Evolutionary conservation across 768 basidiomycete species (phyloP).

Genomic region (Boletus edulis): DNA sequence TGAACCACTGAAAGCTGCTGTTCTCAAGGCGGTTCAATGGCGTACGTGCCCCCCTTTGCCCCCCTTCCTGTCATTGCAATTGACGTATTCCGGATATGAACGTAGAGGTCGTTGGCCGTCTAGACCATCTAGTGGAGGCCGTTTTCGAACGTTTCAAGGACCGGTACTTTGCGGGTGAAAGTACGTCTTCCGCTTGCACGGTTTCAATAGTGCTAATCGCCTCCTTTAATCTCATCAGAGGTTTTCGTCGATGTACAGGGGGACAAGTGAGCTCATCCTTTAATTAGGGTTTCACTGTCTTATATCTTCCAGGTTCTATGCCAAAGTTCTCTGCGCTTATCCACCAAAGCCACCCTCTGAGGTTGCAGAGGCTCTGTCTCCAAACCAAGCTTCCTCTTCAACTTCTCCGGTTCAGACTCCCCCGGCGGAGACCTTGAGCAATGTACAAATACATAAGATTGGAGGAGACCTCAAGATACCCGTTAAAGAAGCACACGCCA

Average conservation of each 20-base stretch:
- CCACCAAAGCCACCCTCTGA: slow-evolving; percentile 57
- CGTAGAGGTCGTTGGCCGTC: slow-evolving; percentile 92
- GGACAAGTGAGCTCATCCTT: slow-evolving; percentile 62
- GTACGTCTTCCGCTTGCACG: slow-evolving; percentile 46
- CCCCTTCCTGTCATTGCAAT: slow-evolving; percentile 10
- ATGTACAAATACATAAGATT: slow-evolving; percentile 60
- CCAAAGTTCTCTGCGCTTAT: slow-evolving; percentile 74
- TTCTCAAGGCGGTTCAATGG: slow-evolving; percentile 94
- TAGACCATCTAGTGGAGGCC: slow-evolving; percentile 93
- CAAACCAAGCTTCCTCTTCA: slow-evolving; percentile 37
- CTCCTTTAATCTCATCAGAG: slow-evolving; percentile 43
- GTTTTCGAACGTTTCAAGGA: slow-evolving; percentile 97
- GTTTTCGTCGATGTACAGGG: slow-evolving; percentile 85
- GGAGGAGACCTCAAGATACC: slow-evolving; percentile 78
- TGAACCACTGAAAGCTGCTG: slow-evolving; percentile 85
- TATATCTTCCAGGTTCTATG: slow-evolving; percentile 62
- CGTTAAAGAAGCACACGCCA: slow-evolving; percentile 61
- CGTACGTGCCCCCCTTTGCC: slow-evolving; percentile 59
- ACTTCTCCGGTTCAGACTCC: slow-evolving; percentile 43
- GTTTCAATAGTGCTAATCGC: slow-evolving; percentile 14
- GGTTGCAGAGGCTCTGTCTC: slow-evolving; percentile 32
- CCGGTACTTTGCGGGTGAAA: slow-evolving; percentile 88
- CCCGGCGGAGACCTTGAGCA: slow-evolving; percentile 47
- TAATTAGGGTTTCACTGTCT: slow-evolving; percentile 12
- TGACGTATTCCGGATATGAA: slow-evolving; percentile 15